These are phyloP conservation scores for Brassica cretica DNA, from an alignment of 345 rosid genomes.

Conservation along the genomic window DNA sequence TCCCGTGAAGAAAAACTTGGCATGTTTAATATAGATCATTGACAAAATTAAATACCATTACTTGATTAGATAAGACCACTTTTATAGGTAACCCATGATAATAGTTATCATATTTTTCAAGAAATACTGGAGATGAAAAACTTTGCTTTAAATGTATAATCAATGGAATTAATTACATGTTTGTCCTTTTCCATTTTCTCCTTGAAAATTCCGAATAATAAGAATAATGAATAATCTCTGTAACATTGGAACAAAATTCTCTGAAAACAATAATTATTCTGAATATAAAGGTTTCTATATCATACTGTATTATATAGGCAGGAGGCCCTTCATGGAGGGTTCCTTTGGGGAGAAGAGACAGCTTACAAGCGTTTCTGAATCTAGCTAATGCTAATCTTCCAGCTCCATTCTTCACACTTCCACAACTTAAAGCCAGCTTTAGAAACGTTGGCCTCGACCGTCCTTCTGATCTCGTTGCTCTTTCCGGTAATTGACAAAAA, in stretches of 20 bases:
- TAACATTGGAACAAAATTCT: background rate
- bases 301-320: conserved; percentile 19
- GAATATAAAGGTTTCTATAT: background rate
- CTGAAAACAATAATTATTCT: background rate
- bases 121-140: background rate
- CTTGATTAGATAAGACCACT: background rate
- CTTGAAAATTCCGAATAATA: background rate
- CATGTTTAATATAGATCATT: background rate
- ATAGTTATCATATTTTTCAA: background rate
- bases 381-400: conserved; percentile 28
- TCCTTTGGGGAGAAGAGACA: conserved; percentile 42
- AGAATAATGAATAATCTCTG: background rate
- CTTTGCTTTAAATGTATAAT: background rate
- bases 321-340: conserved; percentile 42
- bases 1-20: conserved; percentile 1
- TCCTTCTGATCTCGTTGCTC: conserved; percentile 44
- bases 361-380: conserved; percentile 25
- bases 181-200: background rate
- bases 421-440: conserved; percentile 18
- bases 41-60: background rate
- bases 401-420: conserved; percentile 25
- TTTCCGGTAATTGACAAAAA: conserved; percentile 26
- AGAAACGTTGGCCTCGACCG: conserved; percentile 27
- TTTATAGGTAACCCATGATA: background rate
- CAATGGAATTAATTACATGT: background rate